A percentile compares a stretch with the other conserved stretches of the same genome.
Conservation (phyloP, 805 yeast species). For the Candida suzukii region DNA sequence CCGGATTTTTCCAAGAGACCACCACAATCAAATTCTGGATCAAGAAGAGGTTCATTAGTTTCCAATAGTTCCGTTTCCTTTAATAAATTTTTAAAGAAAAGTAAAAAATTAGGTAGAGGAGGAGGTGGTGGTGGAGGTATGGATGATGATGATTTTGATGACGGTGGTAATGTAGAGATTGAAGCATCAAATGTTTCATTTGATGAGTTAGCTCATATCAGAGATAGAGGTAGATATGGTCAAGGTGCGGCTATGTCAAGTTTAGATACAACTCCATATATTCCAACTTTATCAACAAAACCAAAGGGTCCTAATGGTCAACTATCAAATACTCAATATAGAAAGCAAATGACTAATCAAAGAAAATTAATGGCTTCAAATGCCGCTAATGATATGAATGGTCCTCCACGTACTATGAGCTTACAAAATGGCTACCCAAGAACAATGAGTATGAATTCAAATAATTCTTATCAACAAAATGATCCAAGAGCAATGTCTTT, state of each 20-base stretch:
- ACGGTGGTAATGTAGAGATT: slow-evolving; percentile 17
- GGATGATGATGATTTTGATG: slow-evolving; percentile 18
- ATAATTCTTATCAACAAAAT: slow-evolving; percentile 3
- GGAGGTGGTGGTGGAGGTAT: slow-evolving; percentile 19
- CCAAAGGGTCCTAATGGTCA: slow-evolving; percentile 21
- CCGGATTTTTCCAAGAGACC: slow-evolving; percentile 4
- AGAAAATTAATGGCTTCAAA: slow-evolving; percentile 43
- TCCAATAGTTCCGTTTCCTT: slow-evolving; percentile 26
- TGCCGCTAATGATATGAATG: not conserved
- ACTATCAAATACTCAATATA: slow-evolving; percentile 50
- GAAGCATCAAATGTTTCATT: slow-evolving; percentile 41
- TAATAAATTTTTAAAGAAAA: slow-evolving; percentile 36
- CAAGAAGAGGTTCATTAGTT: slow-evolving; percentile 16
- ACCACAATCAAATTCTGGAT: slow-evolving; percentile 7
- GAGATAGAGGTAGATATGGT: slow-evolving; percentile 65
- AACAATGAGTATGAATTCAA: slow-evolving; percentile 20
- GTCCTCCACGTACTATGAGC: slow-evolving; percentile 30
- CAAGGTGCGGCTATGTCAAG: slow-evolving; percentile 24
- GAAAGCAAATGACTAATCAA: slow-evolving; percentile 63
- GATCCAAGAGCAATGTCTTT: slow-evolving; percentile 38
- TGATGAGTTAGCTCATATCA: slow-evolving; percentile 54
- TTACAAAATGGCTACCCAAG: slow-evolving; percentile 20
- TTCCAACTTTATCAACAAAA: slow-evolving; percentile 53
- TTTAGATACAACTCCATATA: slow-evolving; percentile 63
- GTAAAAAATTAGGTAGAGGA: slow-evolving; percentile 19